A percentile compares a stretch with the other conserved stretches of the same genome.
Evolutionary conservation across 169 alveolate species (phyloP).

Genomic region (Sarcocystis neurona): DNA sequence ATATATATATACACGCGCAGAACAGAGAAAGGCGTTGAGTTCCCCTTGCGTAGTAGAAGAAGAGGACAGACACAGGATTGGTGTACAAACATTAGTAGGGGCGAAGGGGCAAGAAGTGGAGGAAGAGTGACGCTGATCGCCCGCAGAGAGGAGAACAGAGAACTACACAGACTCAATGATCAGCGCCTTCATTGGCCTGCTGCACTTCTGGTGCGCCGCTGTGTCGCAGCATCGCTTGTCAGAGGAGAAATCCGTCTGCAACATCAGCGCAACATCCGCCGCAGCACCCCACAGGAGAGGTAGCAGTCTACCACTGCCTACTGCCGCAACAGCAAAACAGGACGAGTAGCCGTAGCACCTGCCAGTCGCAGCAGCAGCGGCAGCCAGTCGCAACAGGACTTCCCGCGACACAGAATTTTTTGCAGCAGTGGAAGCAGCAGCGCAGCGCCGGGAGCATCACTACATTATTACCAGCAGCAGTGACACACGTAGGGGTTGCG

Average conservation of each 20-base stretch:
- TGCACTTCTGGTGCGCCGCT: conserved; percentile 80
- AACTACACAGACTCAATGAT: neutral
- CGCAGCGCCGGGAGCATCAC: neutral
- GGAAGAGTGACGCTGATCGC: too few relatives aligned
- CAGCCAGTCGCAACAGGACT: neutral
- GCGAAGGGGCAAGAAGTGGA: too few relatives aligned
- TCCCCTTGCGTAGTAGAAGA: neutral
- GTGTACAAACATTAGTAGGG: too few relatives aligned
- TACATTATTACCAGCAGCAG: neutral
- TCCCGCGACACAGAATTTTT: neutral
- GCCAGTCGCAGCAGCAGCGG: neutral
- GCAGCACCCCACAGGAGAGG: neutral
- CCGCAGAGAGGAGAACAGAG: neutral
- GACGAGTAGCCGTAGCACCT: neutral
- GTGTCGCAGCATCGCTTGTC: conserved; percentile 79
- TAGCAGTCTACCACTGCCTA: neutral
- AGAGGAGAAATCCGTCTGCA: conserved; percentile 78
- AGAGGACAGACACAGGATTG: neutral
- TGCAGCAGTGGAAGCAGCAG: neutral
- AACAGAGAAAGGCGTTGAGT: neutral
- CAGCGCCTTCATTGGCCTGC: conserved; percentile 66
- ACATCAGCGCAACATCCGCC: neutral
- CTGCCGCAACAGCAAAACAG: neutral
- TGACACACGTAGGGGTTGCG: neutral
- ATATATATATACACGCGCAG: neutral